Evolutionary conservation across 1,139 yeast species (phyloP).

Genomic region (Scheffersomyces illinoinensis): DNA sequence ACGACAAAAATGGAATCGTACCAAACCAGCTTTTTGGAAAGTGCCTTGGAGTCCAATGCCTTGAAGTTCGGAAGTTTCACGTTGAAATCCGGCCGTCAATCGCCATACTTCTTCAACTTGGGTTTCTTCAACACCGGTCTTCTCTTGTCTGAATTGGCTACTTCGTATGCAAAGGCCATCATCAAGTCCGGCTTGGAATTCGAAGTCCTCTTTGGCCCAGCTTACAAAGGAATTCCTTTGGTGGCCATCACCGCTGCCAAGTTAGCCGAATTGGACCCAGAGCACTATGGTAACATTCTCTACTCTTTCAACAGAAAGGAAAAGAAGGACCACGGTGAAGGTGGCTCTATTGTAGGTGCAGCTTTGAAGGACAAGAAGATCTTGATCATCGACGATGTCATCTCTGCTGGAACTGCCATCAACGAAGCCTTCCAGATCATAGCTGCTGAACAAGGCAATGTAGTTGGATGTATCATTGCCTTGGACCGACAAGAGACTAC

Average conservation of each 20-base stretch:
- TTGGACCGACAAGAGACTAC: constrained; percentile 94
- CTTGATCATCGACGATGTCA: constrained; percentile 91
- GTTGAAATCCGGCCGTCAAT: constrained; percentile 84
- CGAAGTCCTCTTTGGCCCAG: constrained; percentile 94
- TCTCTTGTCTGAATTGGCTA: constrained; percentile 74
- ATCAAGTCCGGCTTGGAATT: constrained; percentile 78
- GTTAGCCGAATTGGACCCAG: constrained; percentile 86
- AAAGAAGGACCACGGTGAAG: constrained; percentile 98
- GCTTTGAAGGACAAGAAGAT: constrained; percentile 68
- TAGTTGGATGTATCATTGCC: constrained; percentile 86
- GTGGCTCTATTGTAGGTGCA: constrained; percentile 92
- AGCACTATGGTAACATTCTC: constrained; percentile 61
- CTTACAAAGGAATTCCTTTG: constrained; percentile 95
- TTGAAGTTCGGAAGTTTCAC: constrained; percentile 86
- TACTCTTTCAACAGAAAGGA: constrained; percentile 87
- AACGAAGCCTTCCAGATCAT: constrained; percentile 90
- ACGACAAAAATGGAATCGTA: constrained; percentile 31
- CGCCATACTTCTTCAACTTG: constrained; percentile 96
- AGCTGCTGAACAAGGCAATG: constrained; percentile 64
- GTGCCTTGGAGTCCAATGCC: constrained; percentile 79
- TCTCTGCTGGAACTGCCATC: constrained; percentile 98
- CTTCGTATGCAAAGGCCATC: constrained; percentile 87
- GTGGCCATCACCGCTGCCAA: constrained; percentile 93
- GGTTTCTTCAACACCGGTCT: constrained; percentile 86
- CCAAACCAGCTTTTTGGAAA: constrained; percentile 70